Percentiles rank a stretch among this genome's conserved stretches.
Evolutionary conservation across 2,329 filamentous ascomycete species (phyloP).

Genomic region (Neocucurbitaria cava): DNA sequence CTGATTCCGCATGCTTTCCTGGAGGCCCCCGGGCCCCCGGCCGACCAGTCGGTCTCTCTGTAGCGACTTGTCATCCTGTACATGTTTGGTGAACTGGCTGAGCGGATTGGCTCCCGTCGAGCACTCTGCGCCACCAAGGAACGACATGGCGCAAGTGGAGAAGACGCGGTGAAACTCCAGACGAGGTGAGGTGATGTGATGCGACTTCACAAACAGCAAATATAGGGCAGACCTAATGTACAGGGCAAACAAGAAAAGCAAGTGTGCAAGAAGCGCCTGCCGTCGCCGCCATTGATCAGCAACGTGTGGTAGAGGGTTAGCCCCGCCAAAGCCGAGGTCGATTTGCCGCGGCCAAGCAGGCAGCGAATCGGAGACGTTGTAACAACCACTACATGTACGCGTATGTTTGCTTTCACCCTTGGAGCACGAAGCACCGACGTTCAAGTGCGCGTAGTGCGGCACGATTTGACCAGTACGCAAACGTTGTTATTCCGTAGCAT

Average conservation of each 20-base stretch:
- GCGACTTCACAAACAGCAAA: neutral
- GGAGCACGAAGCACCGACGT: too few relatives aligned
- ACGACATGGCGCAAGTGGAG: slow-evolving; percentile 73
- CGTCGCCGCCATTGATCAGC: neutral
- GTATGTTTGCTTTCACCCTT: neutral
- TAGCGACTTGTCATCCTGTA: slow-evolving; percentile 92
- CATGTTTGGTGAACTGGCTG: slow-evolving; percentile 96
- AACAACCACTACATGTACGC: neutral
- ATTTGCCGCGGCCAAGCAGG: neutral
- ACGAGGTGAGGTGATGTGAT: neutral
- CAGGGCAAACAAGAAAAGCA: neutral
- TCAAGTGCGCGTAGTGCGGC: neutral
- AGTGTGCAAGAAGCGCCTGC: neutral
- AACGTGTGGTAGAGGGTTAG: neutral
- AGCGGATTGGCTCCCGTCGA: slow-evolving; percentile 95
- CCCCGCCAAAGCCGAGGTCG: neutral
- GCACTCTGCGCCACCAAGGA: slow-evolving; percentile 94
- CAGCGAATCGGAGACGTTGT: neutral
- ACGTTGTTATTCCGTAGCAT: slow-evolving; percentile 15
- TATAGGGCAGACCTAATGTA: neutral
- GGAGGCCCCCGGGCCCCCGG: slow-evolving; percentile 71
- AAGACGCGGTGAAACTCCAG: neutral
- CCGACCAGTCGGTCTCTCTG: slow-evolving; percentile 89
- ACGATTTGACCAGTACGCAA: neutral
- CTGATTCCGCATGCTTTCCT: slow-evolving; percentile 79